Evolutionary conservation across 768 basidiomycete species (phyloP), one percentile per base, ranked within the genome.

Genomic region (Peribolospora baueri): DNA sequence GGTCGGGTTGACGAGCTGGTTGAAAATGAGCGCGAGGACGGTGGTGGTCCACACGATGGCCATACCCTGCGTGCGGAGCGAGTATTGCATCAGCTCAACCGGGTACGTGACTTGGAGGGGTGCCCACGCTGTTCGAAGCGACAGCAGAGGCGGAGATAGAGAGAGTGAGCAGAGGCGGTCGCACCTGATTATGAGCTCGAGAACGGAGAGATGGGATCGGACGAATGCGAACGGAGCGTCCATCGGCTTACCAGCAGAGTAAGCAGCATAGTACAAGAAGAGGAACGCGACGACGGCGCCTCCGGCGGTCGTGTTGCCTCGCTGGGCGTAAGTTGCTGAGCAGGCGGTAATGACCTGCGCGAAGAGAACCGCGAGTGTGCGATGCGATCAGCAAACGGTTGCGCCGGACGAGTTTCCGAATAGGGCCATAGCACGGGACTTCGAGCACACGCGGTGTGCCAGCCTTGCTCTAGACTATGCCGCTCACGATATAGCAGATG

Each of bases 81-180:
- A 68, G 70, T 74, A 86, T 5, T 85, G 85, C 53, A 88, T 70
- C 68, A 90, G 88, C 68, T 91, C 87, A 59, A 87, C 74, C 48
- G 84, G 82, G 70, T 88, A 87, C 0, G 80, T 76, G 55, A 86
- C 79, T 60, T 85, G 80, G 57, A 88, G 79, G 7, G 86, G 85
- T 4, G 81, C 79, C 72, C 84, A 86, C 10, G 83, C 83, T 53
- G 52, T 53, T 37, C 36, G 45, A 53, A 9, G 42, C 52, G 37
- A 37, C 39, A 42, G 39, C 36, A 13, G 45, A 41, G 46, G 46
- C 37, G 7, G 43, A 37, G 39, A 45, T 47, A 7, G 46, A 39
- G 25, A 43, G 54, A 49, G 54, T 14, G 38, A 47, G 53, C 42
- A 6, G 40, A 25, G 25, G 25, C 25, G 25, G 25, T 25, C 25